phyloP scores from a whole-genome alignment of 495 filamentous ascomycete genomes.

The Poronia punctata region DNA sequence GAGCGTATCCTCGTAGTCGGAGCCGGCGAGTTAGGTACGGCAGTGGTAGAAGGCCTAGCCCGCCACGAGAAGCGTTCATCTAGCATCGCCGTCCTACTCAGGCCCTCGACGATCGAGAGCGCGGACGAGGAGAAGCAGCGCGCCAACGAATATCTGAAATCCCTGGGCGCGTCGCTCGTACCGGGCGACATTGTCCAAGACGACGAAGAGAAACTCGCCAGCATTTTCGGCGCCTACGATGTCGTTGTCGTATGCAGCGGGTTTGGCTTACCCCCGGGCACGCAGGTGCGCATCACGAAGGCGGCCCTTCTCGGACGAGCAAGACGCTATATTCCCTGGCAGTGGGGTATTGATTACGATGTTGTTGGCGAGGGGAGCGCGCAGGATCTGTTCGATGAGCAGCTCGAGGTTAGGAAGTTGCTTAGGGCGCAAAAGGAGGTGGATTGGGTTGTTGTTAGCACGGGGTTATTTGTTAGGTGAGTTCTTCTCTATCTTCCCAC shows the following conservation, averaged over 20 bases:
- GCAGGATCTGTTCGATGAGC: slow-evolving; percentile 56
- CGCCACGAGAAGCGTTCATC: slow-evolving; percentile 29
- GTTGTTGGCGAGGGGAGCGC: slow-evolving; percentile 46
- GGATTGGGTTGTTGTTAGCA: slow-evolving; percentile 52
- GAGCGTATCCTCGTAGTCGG: slow-evolving; percentile 50
- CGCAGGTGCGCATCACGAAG: slow-evolving; percentile 41
- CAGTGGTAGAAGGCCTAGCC: slow-evolving; percentile 44
- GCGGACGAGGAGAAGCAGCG: slow-evolving; percentile 23
- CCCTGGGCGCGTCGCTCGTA: slow-evolving; percentile 33
- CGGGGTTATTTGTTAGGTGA: slow-evolving; percentile 51
- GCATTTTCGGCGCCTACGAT: slow-evolving; percentile 40
- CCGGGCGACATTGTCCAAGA: slow-evolving; percentile 41
- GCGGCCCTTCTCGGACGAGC: slow-evolving; percentile 44
- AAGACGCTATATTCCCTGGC: slow-evolving; percentile 52
- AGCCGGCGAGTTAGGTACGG: slow-evolving; percentile 52
- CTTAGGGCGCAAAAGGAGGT: slow-evolving; percentile 41
- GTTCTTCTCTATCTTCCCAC: too few relatives aligned
- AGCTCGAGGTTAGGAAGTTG: slow-evolving; percentile 47
- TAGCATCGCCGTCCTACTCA: slow-evolving; percentile 43
- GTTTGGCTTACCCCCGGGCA: slow-evolving; percentile 43
- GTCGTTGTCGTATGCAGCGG: slow-evolving; percentile 50
- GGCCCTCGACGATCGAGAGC: slow-evolving; percentile 34
- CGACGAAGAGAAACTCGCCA: slow-evolving; percentile 31
- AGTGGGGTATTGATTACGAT: slow-evolving; percentile 62
- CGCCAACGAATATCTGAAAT: slow-evolving; percentile 17